Conservation (phyloP, 192 early-diverging fungal species). For the Coemansia sp. region DNA sequence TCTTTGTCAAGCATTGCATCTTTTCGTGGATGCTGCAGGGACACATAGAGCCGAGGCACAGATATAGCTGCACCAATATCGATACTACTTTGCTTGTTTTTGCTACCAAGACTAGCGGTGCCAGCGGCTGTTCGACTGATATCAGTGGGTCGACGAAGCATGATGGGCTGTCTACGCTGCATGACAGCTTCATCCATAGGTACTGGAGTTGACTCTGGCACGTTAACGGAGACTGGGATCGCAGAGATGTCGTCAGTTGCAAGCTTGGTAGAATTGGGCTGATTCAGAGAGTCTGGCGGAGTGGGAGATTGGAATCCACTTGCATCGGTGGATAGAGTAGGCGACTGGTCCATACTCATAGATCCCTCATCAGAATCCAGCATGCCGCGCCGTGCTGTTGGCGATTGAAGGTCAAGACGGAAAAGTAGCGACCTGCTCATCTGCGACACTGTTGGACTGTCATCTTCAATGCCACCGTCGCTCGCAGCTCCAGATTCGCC, state of each 20-base stretch:
- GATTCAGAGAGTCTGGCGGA: no score
- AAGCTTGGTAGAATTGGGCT: no score
- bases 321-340: no score
- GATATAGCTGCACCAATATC: no score
- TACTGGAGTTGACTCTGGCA: no score
- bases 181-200: background rate
- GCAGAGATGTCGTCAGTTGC: no score
- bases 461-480: slow-evolving; percentile 26
- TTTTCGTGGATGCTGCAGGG: slow-evolving; percentile 29
- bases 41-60: slow-evolving; percentile 42
- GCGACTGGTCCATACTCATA: slow-evolving; percentile 10
- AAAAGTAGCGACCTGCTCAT: slow-evolving; percentile 50
- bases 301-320: no score
- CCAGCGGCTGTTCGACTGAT: slow-evolving; percentile 20
- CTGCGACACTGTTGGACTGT: slow-evolving; percentile 47
- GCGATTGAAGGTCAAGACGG: slow-evolving; percentile 49
- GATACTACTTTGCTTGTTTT: no score
- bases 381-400: slow-evolving; percentile 14
- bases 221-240: no score
- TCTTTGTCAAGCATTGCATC: slow-evolving; percentile 18
- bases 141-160: slow-evolving; percentile 18
- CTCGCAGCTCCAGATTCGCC: slow-evolving; percentile 5
- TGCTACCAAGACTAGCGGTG: slow-evolving; percentile 4
- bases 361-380: background rate
- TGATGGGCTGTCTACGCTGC: slow-evolving; percentile 1